phyloP scores from a whole-genome alignment of 495 filamentous ascomycete genomes.

The Thermothielavioides terrestris region DNA sequence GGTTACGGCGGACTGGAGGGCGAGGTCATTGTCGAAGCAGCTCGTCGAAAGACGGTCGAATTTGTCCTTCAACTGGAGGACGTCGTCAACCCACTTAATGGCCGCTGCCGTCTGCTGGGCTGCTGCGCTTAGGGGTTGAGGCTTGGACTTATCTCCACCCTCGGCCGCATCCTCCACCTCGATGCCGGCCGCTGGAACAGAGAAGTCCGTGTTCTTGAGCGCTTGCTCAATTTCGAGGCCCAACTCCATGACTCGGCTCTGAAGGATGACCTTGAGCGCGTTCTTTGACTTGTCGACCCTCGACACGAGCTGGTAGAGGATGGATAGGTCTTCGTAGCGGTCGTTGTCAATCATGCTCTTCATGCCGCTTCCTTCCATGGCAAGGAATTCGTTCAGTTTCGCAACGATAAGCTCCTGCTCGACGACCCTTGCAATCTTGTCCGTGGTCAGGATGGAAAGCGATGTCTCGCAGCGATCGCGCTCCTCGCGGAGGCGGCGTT shows the following conservation, averaged over 20 bases:
- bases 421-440: constrained; percentile 69
- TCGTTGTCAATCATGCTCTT: constrained; percentile 89
- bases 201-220: constrained; percentile 44
- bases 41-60: constrained; percentile 68
- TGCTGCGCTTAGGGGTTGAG: constrained; percentile 33
- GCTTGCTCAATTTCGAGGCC: constrained; percentile 73
- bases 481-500: constrained; percentile 69
- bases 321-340: constrained; percentile 60
- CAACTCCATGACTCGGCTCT: constrained; percentile 66
- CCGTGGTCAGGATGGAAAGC: constrained; percentile 56
- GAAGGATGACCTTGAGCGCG: constrained; percentile 59
- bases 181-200: constrained; percentile 26
- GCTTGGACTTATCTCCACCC: constrained; percentile 35
- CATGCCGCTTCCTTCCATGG: constrained; percentile 75
- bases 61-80: constrained; percentile 76
- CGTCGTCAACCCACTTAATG: constrained; percentile 92
- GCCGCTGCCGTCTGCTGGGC: constrained; percentile 65
- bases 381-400: constrained; percentile 72
- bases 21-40: constrained; percentile 66
- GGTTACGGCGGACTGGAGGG: constrained; percentile 70
- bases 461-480: constrained; percentile 71
- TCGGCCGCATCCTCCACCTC: constrained; percentile 43
- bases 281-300: constrained; percentile 70
- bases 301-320: constrained; percentile 68
- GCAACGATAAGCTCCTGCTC: constrained; percentile 69